Percentiles rank a stretch among this genome's conserved stretches.
phyloP scores from a whole-genome alignment of 129 eudicot species.

The Chrysanthemum makinoi region DNA sequence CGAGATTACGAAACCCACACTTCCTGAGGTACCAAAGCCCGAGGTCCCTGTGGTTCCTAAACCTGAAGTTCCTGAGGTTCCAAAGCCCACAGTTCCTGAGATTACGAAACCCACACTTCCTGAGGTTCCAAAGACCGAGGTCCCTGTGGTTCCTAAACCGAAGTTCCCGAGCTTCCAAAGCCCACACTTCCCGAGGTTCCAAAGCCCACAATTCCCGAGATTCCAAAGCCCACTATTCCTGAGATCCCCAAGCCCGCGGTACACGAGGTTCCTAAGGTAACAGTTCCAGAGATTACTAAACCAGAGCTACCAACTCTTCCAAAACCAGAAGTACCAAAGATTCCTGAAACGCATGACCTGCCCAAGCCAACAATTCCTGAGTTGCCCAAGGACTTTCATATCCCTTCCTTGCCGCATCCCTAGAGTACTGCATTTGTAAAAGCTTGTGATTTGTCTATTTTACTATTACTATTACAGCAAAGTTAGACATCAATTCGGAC shows the following conservation, averaged over 20 bases:
- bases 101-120: too few species aligned
- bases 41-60: neutral
- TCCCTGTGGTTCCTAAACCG: constrained; percentile 12
- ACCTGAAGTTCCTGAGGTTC: too few species aligned
- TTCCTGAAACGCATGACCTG: neutral
- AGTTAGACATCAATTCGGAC: neutral
- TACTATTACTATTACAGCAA: neutral
- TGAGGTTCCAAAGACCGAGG: constrained; percentile 16
- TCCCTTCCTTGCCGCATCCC: constrained; percentile 29
- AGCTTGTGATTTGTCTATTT: constrained; percentile 5
- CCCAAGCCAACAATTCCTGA: constrained; percentile 28
- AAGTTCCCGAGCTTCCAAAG: constrained; percentile 23
- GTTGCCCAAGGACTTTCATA: constrained; percentile 30
- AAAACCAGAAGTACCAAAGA: constrained; percentile 30
- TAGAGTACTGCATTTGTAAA: neutral
- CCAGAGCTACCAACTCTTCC: constrained; percentile 28
- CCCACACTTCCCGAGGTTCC: constrained; percentile 21
- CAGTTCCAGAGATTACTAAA: constrained; percentile 20
- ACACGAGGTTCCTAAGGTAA: neutral
- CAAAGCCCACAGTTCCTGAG: too few species aligned
- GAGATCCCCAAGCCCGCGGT: neutral
- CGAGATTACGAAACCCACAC: constrained; percentile 25
- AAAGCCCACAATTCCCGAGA: constrained; percentile 20
- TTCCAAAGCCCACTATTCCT: constrained; percentile 24
- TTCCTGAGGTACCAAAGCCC: constrained; percentile 20